Evolutionary conservation across 345 rosid species (phyloP).

Genomic region (Citrus unshiu): DNA sequence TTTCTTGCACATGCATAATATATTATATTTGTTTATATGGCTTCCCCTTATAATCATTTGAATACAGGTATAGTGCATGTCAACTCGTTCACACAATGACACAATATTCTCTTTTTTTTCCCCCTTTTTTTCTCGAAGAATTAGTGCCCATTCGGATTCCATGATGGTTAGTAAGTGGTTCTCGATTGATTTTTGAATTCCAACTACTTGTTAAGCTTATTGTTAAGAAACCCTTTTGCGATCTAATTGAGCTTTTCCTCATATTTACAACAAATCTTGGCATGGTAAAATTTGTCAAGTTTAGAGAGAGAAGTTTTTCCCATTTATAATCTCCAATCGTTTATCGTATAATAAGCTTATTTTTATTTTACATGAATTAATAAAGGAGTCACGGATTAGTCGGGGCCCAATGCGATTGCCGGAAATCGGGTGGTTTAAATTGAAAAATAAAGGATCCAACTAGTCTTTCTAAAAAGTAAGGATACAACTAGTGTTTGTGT

Average conservation of each 20-base stretch:
- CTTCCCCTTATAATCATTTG: not conserved
- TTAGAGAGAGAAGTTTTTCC: no score
- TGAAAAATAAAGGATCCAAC: not conserved
- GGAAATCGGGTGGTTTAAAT: fast-evolving
- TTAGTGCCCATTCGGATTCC: slow-evolving; percentile 6
- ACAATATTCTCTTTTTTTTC: not conserved
- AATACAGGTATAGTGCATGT: not conserved
- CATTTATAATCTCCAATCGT: not conserved
- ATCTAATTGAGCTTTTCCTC: no score
- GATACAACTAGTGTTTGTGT: not conserved
- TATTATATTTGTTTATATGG: not conserved
- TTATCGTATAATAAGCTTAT: not conserved
- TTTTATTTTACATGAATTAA: not conserved
- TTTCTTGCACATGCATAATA: not conserved
- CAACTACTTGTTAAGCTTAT: no score
- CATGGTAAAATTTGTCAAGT: no score
- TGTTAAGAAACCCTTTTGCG: no score
- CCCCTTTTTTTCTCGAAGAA: not conserved
- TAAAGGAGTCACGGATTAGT: no score
- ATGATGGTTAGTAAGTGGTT: not conserved
- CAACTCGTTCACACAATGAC: not conserved
- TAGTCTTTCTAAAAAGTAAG: not conserved
- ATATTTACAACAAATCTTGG: no score
- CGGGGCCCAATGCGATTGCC: fast-evolving
- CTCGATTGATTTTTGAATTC: not conserved